These are phyloP conservation scores for Calycina herbarum DNA, from an alignment of 2,329 filamentous ascomycete genomes.

Conservation along the genomic window DNA sequence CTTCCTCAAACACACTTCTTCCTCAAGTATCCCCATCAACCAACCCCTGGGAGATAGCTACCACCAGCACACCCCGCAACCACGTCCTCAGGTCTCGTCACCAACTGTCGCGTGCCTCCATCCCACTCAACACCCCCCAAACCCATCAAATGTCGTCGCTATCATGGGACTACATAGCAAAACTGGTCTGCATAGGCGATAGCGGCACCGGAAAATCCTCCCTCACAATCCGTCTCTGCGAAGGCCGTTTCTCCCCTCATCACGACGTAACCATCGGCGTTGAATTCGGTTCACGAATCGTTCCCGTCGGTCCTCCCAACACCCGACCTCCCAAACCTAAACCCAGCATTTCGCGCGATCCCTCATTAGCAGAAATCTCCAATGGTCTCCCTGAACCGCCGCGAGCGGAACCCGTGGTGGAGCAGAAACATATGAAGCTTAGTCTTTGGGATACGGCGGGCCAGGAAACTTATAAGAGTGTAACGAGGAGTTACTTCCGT, in stretches of 20 bases:
- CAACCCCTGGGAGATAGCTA: neutral
- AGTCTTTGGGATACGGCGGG: slow-evolving; percentile 95
- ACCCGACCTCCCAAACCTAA: slow-evolving; percentile 47
- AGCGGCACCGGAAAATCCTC: slow-evolving; percentile 94
- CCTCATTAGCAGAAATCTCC: slow-evolving; percentile 32
- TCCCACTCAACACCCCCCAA: slow-evolving; percentile 9
- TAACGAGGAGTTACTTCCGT: slow-evolving; percentile 78
- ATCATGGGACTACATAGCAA: slow-evolving; percentile 98
- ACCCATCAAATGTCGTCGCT: slow-evolving; percentile 53
- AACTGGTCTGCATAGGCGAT: slow-evolving; percentile 97
- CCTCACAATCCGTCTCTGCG: slow-evolving; percentile 91
- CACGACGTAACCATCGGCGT: slow-evolving; percentile 98
- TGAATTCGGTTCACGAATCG: slow-evolving; percentile 93
- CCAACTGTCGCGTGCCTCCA: slow-evolving; percentile 12
- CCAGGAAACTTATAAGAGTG: slow-evolving; percentile 96
- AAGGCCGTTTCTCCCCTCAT: slow-evolving; percentile 89
- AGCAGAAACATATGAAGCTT: slow-evolving; percentile 84
- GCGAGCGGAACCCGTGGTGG: slow-evolving; percentile 36
- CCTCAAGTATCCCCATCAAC: neutral
- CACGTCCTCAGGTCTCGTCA: neutral
- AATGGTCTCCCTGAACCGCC: slow-evolving; percentile 56
- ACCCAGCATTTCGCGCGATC: slow-evolving; percentile 36
- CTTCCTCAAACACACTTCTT: neutral
- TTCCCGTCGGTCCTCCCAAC: slow-evolving; percentile 84
- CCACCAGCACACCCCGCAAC: slow-evolving; percentile 3